Percentiles rank a stretch among this genome's conserved stretches.
Evolutionary conservation across 352 stramenopile species (phyloP).

Genomic region (Phytophthora litchii): DNA sequence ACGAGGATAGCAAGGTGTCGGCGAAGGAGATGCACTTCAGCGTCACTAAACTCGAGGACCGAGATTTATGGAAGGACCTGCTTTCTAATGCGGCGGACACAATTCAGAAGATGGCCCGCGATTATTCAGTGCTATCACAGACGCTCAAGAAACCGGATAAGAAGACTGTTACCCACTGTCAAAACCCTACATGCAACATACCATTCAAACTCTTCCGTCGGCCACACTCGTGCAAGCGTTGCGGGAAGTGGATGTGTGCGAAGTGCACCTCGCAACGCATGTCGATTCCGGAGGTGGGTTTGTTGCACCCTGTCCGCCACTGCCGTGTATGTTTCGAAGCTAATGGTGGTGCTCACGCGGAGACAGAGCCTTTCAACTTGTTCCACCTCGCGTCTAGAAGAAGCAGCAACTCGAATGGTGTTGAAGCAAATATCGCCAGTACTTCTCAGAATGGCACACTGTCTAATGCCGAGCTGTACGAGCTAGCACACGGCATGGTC

Average conservation of each 20-base stretch:
- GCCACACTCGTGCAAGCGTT: conserved; percentile 85
- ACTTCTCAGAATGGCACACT: conserved; percentile 36
- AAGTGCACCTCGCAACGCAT: conserved; percentile 85
- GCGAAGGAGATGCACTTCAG: conserved; percentile 86
- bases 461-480: conserved; percentile 81
- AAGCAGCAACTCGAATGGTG: conserved; percentile 12
- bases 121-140: conserved; percentile 65
- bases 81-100: conserved; percentile 57
- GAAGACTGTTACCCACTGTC: conserved; percentile 80
- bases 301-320: conserved; percentile 81
- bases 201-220: conserved; percentile 86
- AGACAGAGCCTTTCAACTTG: conserved; percentile 70
- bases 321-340: conserved; percentile 78
- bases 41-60: conserved; percentile 84
- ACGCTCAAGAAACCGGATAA: conserved; percentile 88
- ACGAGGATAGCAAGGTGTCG: conserved; percentile 47
- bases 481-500: conserved; percentile 78
- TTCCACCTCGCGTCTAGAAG: conserved; percentile 43
- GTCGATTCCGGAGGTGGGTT: conserved; percentile 79
- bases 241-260: conserved; percentile 83
- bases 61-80: conserved; percentile 82
- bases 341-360: conserved; percentile 65
- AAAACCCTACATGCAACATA: conserved; percentile 65
- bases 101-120: conserved; percentile 70
- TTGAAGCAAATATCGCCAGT: conserved; percentile 20